Base-by-base conservation (phyloP, 129 eudicot species). In the Chrysanthemum seticuspe region DNA sequence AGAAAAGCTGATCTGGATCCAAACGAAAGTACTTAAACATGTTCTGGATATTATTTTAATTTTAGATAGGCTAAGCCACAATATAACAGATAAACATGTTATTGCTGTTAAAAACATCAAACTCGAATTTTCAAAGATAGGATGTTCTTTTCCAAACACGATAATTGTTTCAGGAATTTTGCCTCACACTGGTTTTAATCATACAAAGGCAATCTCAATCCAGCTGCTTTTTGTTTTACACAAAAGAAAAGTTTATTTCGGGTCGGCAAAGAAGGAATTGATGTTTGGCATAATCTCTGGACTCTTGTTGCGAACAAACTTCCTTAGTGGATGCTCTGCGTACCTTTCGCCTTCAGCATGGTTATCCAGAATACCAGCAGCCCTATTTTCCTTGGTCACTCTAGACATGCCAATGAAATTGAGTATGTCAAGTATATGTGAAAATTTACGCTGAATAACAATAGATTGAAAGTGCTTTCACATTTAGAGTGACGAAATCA, bases 281-380 rank as follows among this genome's bases (percentile, higher is more conserved):
- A 93, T 34, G 49, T 79, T 34, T 47, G 96, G 98, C 96, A 93
- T 89, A 75, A 93, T 85, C 80, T 93, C 90, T 0, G 96, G 95
- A 21, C 84, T 13, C 84, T 74, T 87, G 79, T 83, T 79, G 63
- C 95, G 92, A 59, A 93, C 95, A 71, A 47, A 89, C 77, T 86
- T 93, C 83, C 98, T 85, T n/a, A 93, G 75, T 9, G 83, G 72
- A 79, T 93, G 92, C 74, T 93, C 82, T 0, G 92, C 65, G 29
- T 93, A 93, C 76, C 75, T 93, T 69, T 93, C 95, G 6, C 98
- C 98, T 86, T 93, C 98, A 16, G 81, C 84, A 81, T 54, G 76
- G 83, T 93, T 93, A 15, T 89, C 98, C 81, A 93, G 83, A 27
- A 93, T 67, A 64, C 97, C 96, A 1, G 97, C 98, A 53, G 92